A percentile compares a stretch with the other conserved stretches of the same genome.
phyloP scores from a whole-genome alignment of 192 early-diverging fungal genomes.

The Rhizophagus sp. region DNA sequence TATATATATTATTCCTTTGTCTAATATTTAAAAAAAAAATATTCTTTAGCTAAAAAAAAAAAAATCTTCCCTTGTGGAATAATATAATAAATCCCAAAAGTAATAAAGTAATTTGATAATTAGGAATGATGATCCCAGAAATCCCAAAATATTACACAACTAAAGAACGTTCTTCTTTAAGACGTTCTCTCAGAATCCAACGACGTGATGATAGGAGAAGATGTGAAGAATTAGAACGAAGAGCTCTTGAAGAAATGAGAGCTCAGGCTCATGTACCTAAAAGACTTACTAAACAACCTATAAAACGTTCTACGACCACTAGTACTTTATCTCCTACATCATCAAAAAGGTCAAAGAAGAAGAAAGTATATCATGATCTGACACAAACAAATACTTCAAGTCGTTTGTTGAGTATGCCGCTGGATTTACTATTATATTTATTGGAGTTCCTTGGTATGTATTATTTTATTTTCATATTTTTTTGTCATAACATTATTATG shows the following conservation, averaged over 20 bases:
- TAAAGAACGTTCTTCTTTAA: neutral
- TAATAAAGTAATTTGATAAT: neutral
- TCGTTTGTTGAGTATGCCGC: conserved; percentile 4
- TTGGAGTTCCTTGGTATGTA: conserved; percentile 26
- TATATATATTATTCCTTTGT: no score
- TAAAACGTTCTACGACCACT: neutral
- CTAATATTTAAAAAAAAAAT: no score
- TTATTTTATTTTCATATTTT: no score
- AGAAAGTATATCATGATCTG: conserved; percentile 6
- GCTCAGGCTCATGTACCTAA: neutral
- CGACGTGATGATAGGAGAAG: conserved; percentile 11
- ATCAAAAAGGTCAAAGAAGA: neutral
- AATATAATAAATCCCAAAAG: neutral
- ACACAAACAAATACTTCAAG: neutral
- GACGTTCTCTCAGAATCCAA: conserved; percentile 12
- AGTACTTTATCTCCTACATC: neutral
- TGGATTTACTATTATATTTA: conserved; percentile 25
- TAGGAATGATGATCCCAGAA: neutral
- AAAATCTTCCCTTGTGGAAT: neutral
- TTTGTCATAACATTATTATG: neutral
- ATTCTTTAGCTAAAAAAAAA: no score
- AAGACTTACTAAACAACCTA: conserved; percentile 13
- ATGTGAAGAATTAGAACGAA: conserved; percentile 18
- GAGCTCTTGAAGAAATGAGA: conserved; percentile 2
- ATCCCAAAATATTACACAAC: neutral